These are phyloP conservation scores for Epithele typhae DNA, from an alignment of 768 basidiomycete genomes.

Conservation along the genomic window DNA sequence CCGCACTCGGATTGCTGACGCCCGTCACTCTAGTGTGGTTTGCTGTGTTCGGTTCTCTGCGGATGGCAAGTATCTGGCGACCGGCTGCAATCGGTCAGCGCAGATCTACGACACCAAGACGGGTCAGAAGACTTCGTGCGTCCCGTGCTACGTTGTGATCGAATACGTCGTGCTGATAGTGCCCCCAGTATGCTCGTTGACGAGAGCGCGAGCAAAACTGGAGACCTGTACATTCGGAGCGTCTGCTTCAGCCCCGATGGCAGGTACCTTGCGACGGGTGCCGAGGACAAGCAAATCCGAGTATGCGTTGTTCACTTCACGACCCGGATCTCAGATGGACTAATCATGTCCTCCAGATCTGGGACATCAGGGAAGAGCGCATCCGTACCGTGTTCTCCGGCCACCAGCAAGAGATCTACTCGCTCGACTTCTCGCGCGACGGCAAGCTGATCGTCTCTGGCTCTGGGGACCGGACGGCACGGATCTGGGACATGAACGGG, in stretches of 20 bases:
- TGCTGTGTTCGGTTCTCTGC: slow-evolving; percentile 94
- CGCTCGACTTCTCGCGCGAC: slow-evolving; percentile 86
- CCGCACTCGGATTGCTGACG: no score
- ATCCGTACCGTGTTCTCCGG: slow-evolving; percentile 83
- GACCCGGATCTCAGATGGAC: no score
- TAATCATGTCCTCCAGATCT: slow-evolving; percentile 51
- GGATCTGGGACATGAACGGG: slow-evolving; percentile 57
- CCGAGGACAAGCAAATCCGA: slow-evolving; percentile 90
- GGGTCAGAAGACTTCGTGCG: slow-evolving; percentile 79
- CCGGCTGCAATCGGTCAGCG: slow-evolving; percentile 93
- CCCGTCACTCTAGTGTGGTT: slow-evolving; percentile 62
- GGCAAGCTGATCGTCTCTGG: slow-evolving; percentile 86
- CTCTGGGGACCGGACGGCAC: slow-evolving; percentile 69
- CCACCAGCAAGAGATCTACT: slow-evolving; percentile 92
- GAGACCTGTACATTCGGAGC: slow-evolving; percentile 87
- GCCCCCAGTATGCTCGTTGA: slow-evolving; percentile 65
- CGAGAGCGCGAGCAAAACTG: slow-evolving; percentile 65
- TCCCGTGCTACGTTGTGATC: slow-evolving; percentile 4
- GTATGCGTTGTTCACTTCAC: slow-evolving; percentile 38
- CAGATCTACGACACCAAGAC: slow-evolving; percentile 94
- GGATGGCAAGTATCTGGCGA: slow-evolving; percentile 89
- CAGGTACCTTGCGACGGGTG: slow-evolving; percentile 70
- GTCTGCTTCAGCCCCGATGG: slow-evolving; percentile 77
- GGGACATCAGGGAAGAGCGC: slow-evolving; percentile 81
- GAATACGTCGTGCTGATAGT: neutral